Evolutionary conservation across 202 grass and related monocot genomes (phyloP), one percentile per base, ranked within the genome.

Genomic region (Schoenoplectus tabernaemontani): DNA sequence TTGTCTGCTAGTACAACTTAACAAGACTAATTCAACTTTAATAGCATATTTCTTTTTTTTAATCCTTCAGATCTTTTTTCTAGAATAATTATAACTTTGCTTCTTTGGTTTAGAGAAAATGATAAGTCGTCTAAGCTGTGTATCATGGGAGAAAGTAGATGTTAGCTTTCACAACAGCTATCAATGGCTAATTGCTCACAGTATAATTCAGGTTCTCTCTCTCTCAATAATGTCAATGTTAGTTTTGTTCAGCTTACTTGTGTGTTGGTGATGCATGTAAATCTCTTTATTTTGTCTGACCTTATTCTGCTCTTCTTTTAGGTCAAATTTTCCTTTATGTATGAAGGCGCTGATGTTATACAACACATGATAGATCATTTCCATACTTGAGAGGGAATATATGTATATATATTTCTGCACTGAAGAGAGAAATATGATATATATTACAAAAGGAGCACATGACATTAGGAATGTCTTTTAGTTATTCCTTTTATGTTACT

Each of bases 301-400:
- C 8, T 80, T 17, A 4, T 11, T 13, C 28, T 57, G 26, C 3
- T 57, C 16, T 76, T 62, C 9, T 9, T 50, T 30, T 80, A 96
- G 92, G 89, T 96, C 13, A 96, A 96, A 66, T 89, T 88, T 65
- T 28, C 78, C 1, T 92, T 90, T 57, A 92, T 92, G 92, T 88
- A 92, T 64, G 89, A 91, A 38, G 92, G 89, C n/a, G 89, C 89
- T 0, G 92, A 90, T 58, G 84, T 96, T 30, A 96, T 96, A 78
- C 92, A 88, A 7, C 92, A 96, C 83, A 87, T 90, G 15, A 96
- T 96, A 80, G 89, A 92, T 42, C 83, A 92, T 73, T 95, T 95
- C 53, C 81, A 80, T 63, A 86, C 83, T 32, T 90, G 66, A 93
- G 8, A 54, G 5, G 70, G 70, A 4, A 75, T 28, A 28, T 28